Percentiles rank a stretch among this genome's conserved stretches.
phyloP scores from a whole-genome alignment of 257 asterid species.

The Solanum etuberosum region DNA sequence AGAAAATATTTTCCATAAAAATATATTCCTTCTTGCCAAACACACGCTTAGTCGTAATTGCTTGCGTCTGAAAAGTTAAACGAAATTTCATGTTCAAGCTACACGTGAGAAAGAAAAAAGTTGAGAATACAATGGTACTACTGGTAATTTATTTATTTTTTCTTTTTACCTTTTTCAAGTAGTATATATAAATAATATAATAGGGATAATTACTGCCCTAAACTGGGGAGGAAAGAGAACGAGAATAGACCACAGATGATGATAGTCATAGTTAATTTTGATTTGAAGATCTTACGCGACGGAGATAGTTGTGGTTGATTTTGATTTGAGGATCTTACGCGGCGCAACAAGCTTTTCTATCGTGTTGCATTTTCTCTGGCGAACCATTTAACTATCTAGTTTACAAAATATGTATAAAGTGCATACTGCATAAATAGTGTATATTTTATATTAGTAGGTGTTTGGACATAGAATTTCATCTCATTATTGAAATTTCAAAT shows the following conservation, averaged over 20 bases:
- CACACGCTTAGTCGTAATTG: conserved; percentile 4
- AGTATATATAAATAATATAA: not conserved
- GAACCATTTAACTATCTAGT: too few relatives aligned
- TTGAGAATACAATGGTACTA: not conserved
- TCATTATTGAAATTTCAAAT: too few relatives aligned
- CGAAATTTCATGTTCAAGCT: not conserved
- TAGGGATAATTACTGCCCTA: not conserved
- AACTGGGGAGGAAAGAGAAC: not conserved
- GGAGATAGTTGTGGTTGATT: not conserved
- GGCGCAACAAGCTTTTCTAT: not conserved
- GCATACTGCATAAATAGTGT: not conserved
- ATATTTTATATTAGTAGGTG: not conserved
- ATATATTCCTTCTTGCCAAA: too few relatives aligned
- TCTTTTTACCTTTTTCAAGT: not conserved
- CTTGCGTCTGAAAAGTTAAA: conserved; percentile 6
- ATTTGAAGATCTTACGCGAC: not conserved
- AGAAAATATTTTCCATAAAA: too few relatives aligned
- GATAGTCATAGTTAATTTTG: too few relatives aligned
- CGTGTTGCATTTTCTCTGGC: not conserved
- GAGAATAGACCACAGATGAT: not conserved
- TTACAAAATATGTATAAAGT: not conserved
- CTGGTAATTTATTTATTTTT: not conserved
- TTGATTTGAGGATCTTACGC: too few relatives aligned
- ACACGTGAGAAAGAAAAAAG: conserved; percentile 9
- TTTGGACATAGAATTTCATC: not conserved